These are phyloP conservation scores for carrot (Daucus carota) DNA, from an alignment of 129 eudicot species.

Conservation along the genomic window DH1_v3.0 NC_030389.2:42478001-42478500, in stretches of 20 bases:
- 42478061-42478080: constrained; percentile 82
- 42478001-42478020: constrained; percentile 68
- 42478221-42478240: not conserved
- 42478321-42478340: not conserved
- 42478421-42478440: constrained; percentile 86
- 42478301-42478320: not conserved
- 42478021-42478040: constrained; percentile 95
- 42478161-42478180: constrained; percentile 53
- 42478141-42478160: constrained; percentile 84
- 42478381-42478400: constrained; percentile 89
- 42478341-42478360: not conserved
- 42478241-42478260: not conserved
- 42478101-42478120: constrained; percentile 99
- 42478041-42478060: constrained; percentile 93
- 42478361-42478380: constrained; percentile 77
- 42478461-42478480: constrained; percentile 68
- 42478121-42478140: constrained; percentile 87
- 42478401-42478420: constrained; percentile 89
- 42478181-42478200: not conserved
- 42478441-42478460: constrained; percentile 57
- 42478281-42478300: not conserved
- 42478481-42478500: constrained; percentile 51
- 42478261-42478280: not conserved
- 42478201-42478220: not conserved
- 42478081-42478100: constrained; percentile 68